Conservation (phyloP, 768 basidiomycete species). For the Boletus reticulatus region DNA sequence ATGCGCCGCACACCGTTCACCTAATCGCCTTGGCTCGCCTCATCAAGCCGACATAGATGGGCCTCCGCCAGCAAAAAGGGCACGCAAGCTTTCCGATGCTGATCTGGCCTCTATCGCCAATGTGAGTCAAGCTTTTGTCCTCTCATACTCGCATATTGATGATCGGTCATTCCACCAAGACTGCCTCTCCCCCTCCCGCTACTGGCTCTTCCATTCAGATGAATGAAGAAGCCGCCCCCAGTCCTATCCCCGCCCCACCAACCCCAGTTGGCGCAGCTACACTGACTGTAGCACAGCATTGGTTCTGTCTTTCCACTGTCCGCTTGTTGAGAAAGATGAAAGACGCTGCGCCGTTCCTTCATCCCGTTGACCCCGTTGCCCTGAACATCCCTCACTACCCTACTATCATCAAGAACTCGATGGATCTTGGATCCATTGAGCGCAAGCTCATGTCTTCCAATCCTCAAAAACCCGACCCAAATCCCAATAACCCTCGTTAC, state of each 20-base stretch:
- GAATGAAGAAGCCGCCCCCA: conserved; percentile 24
- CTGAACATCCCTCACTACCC: conserved; percentile 87
- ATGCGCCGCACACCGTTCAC: conserved; percentile 35
- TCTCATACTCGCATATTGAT: conserved; percentile 54
- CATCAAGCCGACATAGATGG: conserved; percentile 27
- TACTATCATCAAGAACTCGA: conserved; percentile 82
- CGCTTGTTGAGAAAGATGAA: conserved; percentile 84
- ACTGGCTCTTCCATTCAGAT: conserved; percentile 40
- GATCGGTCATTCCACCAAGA: conserved; percentile 42
- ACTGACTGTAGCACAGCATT: conserved; percentile 68
- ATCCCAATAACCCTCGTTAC: conserved; percentile 75
- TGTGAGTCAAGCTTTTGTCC: conserved; percentile 56
- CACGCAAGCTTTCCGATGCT: conserved; percentile 72
- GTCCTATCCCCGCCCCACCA: conserved; percentile 11
- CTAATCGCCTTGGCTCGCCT: conserved; percentile 29
- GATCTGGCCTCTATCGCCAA: conserved; percentile 72
- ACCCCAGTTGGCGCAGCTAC: conserved; percentile 30
- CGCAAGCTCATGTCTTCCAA: conserved; percentile 81
- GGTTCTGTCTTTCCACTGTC: conserved; percentile 74
- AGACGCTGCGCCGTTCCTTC: conserved; percentile 77
- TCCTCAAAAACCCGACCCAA: conserved; percentile 70
- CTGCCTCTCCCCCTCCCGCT: conserved; percentile 70
- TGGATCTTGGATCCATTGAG: conserved; percentile 94
- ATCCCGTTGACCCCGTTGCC: conserved; percentile 85
- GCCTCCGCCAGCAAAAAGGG: conserved; percentile 82